phyloP scores from a whole-genome alignment of 805 yeast species.

The Candida dajiaensis region DNA sequence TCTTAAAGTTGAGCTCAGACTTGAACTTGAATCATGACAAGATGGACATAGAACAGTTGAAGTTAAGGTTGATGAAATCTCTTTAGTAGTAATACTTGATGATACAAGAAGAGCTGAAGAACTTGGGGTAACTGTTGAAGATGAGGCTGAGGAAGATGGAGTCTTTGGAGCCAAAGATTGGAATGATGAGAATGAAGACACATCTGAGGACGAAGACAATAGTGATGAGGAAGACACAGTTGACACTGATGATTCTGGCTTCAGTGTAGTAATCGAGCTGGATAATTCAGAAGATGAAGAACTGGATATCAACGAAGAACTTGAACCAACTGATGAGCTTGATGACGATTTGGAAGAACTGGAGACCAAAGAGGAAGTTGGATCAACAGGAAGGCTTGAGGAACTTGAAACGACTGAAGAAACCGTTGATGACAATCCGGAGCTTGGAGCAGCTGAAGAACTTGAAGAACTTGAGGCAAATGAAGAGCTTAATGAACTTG shows the following conservation, averaged over 20 bases:
- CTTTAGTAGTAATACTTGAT: background rate
- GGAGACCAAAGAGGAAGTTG: background rate
- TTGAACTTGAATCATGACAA: background rate
- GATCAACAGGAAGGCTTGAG: background rate
- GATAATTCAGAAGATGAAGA: background rate
- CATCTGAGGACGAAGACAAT: background rate
- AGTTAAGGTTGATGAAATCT: background rate
- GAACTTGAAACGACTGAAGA: background rate
- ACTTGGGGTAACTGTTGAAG: background rate
- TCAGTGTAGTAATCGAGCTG: too few species aligned
- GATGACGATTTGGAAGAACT: slow-evolving; percentile 1
- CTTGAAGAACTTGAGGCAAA: background rate
- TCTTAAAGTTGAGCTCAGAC: background rate
- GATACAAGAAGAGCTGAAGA: background rate
- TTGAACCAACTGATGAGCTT: background rate
- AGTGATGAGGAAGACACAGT: background rate
- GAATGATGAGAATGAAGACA: background rate
- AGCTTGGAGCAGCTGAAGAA: background rate
- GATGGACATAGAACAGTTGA: background rate
- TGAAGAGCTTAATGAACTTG: background rate
- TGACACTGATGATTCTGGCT: background rate
- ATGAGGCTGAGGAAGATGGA: background rate
- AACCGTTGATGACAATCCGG: too few species aligned
- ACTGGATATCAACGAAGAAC: background rate
- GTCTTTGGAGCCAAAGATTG: background rate